These are phyloP conservation scores for maize (Zea mays) DNA, from an alignment of 176 grass and related monocot genomes.

Conservation along the genomic window Zm-B73-REFERENCE-NAM-5.0 NC_050096.1:242420501-242421000, in stretches of 20 bases:
- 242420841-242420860: constrained; percentile 7
- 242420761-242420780: background rate
- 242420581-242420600: no score
- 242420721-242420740: background rate
- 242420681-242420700: constrained; percentile 5
- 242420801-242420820: background rate
- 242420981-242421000: no score
- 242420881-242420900: background rate
- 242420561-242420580: no score
- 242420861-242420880: constrained; percentile 12
- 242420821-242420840: background rate
- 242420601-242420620: no score
- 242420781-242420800: background rate
- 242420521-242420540: no score
- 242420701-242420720: background rate
- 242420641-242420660: no score
- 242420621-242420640: no score
- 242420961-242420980: no score
- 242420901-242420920: constrained; percentile 8
- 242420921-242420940: constrained; percentile 4
- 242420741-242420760: background rate
- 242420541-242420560: no score
- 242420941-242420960: no score
- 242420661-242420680: no score
- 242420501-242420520: no score